A percentile compares a stretch with the other conserved stretches of the same genome.
These are phyloP conservation scores for Pilobolus umbonatus DNA, from an alignment of 192 early-diverging fungal genomes.

Conservation along the genomic window DNA sequence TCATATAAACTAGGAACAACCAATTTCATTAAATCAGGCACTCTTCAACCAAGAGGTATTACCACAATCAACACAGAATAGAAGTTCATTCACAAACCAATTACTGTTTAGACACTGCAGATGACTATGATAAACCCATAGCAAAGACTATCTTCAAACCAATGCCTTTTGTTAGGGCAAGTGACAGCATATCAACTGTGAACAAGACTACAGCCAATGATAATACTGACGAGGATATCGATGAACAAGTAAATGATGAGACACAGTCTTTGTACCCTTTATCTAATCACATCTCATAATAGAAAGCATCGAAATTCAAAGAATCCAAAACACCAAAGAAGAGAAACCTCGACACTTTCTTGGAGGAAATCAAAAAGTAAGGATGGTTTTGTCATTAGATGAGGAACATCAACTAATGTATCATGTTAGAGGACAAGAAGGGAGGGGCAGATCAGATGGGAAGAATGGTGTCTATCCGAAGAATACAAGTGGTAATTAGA, in stretches of 20 bases:
- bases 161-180: constrained; percentile 35
- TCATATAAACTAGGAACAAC: constrained; percentile 32
- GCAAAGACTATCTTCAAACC: constrained; percentile 15
- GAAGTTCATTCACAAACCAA: background rate
- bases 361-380: constrained; percentile 78
- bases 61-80: no score
- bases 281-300: no score
- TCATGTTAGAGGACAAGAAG: constrained; percentile 55
- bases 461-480: no score
- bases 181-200: constrained; percentile 1
- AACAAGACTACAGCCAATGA: background rate
- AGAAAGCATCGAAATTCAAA: constrained; percentile 15
- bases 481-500: constrained; percentile 1
- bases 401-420: no score
- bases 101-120: background rate
- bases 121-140: background rate
- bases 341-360: constrained; percentile 77
- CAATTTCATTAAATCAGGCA: constrained; percentile 48
- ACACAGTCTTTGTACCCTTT: no score
- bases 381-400: no score
- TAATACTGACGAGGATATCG: background rate
- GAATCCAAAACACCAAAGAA: constrained; percentile 54
- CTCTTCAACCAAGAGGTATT: constrained; percentile 20
- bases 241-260: no score
- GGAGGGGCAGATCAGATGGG: constrained; percentile 45